phyloP scores from a whole-genome alignment of 768 basidiomycete genomes.

The Rhizopogon rudus region DNA sequence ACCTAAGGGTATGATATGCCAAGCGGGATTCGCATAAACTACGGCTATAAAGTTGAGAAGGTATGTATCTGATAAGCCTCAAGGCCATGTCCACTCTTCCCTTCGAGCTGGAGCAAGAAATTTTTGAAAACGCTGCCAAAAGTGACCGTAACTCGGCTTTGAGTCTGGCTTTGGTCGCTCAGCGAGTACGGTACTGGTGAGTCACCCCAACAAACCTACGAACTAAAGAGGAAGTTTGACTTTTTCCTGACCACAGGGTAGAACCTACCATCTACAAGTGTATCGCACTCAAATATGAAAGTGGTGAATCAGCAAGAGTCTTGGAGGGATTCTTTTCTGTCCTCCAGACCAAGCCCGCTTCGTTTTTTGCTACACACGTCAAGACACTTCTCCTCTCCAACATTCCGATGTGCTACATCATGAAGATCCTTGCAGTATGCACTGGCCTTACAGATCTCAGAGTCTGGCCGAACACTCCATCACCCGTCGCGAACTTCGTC shows the following conservation, averaged over 20 bases:
- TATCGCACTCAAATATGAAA: background rate
- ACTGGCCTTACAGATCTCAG: background rate
- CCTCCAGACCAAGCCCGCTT: background rate
- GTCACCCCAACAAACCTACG: background rate
- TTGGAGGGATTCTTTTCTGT: background rate
- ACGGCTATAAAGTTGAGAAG: background rate
- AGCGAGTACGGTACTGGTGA: background rate
- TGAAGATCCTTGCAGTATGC: background rate
- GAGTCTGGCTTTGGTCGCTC: background rate
- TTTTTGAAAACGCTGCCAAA: background rate
- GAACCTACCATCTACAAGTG: background rate
- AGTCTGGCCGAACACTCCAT: background rate
- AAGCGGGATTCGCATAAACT: background rate
- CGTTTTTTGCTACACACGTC: background rate
- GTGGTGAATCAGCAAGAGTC: background rate
- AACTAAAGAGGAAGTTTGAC: background rate
- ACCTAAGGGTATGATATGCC: background rate
- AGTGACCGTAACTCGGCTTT: background rate
- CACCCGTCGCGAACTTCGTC: background rate
- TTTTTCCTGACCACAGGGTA: background rate
- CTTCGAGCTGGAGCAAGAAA: background rate
- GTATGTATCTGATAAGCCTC: background rate
- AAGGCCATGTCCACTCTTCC: background rate
- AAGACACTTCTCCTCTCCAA: background rate
- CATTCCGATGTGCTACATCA: background rate